These are phyloP conservation scores for Parachaetomium inaequale DNA, from an alignment of 495 filamentous ascomycete species.

Conservation along the genomic window DNA sequence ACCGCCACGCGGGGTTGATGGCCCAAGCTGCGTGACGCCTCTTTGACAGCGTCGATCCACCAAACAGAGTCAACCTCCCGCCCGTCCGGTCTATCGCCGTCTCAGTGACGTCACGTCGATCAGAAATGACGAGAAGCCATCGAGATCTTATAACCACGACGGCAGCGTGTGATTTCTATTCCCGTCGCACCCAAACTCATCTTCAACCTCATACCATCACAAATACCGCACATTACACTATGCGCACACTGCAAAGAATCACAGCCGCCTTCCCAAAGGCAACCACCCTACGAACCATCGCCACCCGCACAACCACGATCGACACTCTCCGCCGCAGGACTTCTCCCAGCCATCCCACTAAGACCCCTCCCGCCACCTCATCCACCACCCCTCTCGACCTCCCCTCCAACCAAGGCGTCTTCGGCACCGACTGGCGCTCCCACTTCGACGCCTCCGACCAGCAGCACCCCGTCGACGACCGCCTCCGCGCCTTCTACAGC, in stretches of 20 bases:
- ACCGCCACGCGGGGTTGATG: constrained; percentile 1
- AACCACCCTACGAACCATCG: not conserved
- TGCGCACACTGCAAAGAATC: not conserved
- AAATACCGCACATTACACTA: not conserved
- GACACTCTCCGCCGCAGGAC: not conserved
- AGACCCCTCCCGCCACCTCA: not conserved
- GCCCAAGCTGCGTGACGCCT: not conserved
- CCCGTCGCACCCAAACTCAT: no score
- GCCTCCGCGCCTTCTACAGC: constrained; percentile 8
- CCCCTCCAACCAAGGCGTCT: not conserved
- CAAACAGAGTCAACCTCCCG: not conserved
- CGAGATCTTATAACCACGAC: not conserved
- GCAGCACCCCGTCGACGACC: constrained; percentile 2
- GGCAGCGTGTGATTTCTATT: not conserved
- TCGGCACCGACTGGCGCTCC: not conserved
- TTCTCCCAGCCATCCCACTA: not conserved
- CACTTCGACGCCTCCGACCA: not conserved
- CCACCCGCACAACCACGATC: constrained; percentile 2
- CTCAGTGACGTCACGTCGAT: not conserved
- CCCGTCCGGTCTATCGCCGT: no score
- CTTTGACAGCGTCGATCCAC: not conserved
- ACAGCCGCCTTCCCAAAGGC: not conserved
- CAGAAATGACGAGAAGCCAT: not conserved
- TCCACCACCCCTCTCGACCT: not conserved
- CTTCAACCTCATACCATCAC: no score